A percentile compares a stretch with the other conserved stretches of the same genome.
Conservation (phyloP, 192 early-diverging fungal species). For the Jimgerdemannia flammicorona region DNA sequence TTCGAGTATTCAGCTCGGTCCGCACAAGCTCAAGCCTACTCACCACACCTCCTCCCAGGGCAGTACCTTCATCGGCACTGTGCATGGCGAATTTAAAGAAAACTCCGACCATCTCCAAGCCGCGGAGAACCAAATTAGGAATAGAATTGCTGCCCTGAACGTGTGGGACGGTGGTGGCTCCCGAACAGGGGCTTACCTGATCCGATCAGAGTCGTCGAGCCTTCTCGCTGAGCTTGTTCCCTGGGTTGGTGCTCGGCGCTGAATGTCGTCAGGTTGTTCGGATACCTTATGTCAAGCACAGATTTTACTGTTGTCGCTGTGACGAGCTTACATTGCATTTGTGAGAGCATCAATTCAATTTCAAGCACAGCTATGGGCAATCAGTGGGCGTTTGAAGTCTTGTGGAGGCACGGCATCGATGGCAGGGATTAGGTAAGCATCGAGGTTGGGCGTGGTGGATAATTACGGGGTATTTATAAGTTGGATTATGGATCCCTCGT, state of each 20-base stretch:
- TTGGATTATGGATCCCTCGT: too few species aligned
- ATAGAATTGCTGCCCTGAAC: conserved; percentile 91
- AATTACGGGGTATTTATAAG: background rate
- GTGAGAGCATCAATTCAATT: conserved; percentile 92
- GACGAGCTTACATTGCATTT: conserved; percentile 91
- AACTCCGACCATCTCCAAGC: conserved; percentile 79
- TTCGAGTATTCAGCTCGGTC: too few species aligned
- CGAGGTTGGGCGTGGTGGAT: too few species aligned
- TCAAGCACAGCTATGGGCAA: too few species aligned
- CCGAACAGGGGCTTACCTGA: conserved; percentile 89
- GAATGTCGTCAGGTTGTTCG: conserved; percentile 96
- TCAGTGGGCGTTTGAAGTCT: conserved; percentile 96
- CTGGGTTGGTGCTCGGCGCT: conserved; percentile 62
- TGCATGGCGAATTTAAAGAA: conserved; percentile 84
- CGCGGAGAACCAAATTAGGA: conserved; percentile 79
- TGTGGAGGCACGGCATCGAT: conserved; percentile 93
- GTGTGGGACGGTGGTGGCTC: conserved; percentile 97
- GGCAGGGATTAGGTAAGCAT: conserved; percentile 60
- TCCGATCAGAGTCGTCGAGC: conserved; percentile 88
- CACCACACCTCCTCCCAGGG: too few species aligned
- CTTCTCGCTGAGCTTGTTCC: conserved; percentile 73
- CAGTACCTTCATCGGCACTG: conserved; percentile 94
- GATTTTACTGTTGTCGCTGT: conserved; percentile 97
- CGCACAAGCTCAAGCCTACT: too few species aligned
- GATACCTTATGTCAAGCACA: conserved; percentile 83